These are phyloP conservation scores for Epichloe elymi DNA, from an alignment of 2,329 filamentous ascomycete genomes.

Conservation along the genomic window DNA sequence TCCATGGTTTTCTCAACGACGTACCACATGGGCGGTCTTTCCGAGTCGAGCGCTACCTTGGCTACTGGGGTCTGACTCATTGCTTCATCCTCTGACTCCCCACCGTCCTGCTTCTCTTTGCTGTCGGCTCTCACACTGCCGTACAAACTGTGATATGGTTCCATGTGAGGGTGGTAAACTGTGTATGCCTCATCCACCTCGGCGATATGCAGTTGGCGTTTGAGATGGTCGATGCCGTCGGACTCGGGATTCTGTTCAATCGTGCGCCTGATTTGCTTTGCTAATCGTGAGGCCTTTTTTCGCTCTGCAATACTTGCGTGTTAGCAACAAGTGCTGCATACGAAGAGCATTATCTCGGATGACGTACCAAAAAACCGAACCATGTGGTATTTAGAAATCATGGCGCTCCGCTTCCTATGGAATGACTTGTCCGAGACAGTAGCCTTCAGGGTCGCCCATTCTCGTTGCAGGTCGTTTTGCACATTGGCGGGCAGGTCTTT, in stretches of 20 bases:
- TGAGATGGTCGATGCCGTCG: conserved; percentile 37
- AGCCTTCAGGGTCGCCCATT: conserved; percentile 51
- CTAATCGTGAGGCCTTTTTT: conserved; percentile 55
- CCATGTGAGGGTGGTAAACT: conserved; percentile 55
- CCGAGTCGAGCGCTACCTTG: conserved; percentile 29
- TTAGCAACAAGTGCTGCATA: background rate
- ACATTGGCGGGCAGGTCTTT: conserved; percentile 54
- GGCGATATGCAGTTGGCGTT: conserved; percentile 48
- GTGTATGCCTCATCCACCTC: conserved; percentile 68
- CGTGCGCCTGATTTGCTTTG: conserved; percentile 51
- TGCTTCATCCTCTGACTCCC: conserved; percentile 26
- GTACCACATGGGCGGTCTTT: conserved; percentile 51
- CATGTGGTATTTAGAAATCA: conserved; percentile 74
- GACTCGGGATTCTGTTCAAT: conserved; percentile 37
- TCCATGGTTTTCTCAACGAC: conserved; percentile 51
- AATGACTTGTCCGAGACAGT: conserved; percentile 47
- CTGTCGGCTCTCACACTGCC: conserved; percentile 24
- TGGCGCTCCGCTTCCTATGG: conserved; percentile 49
- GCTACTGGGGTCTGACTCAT: conserved; percentile 25
- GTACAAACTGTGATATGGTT: conserved; percentile 56
- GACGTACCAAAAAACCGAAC: conserved; percentile 64
- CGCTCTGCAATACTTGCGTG: conserved; percentile 35
- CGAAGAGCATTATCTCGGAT: background rate
- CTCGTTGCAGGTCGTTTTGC: conserved; percentile 56
- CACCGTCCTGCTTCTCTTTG: conserved; percentile 22